Percentiles rank a stretch among this genome's conserved stretches.
Conservation (phyloP, 2,329 filamentous ascomycete genomes). For the Aaosphaeria pasadenensis region DNA sequence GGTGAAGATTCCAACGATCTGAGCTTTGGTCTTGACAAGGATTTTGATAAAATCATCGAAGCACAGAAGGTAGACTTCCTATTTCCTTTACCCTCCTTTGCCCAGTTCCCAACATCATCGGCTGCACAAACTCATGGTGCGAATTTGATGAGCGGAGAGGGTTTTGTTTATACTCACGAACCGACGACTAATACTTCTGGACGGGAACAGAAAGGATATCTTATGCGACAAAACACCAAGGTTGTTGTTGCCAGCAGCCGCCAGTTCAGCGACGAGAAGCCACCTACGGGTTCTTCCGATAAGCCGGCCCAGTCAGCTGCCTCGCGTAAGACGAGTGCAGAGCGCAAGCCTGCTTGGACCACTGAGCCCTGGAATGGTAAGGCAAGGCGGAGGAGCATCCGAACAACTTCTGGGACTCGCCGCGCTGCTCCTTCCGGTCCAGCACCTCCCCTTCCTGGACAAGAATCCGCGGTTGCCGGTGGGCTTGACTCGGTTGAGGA, state of each 20-base stretch:
- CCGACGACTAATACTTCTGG: constrained; percentile 43
- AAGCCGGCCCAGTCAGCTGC: constrained; percentile 68
- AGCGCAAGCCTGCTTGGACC: constrained; percentile 74
- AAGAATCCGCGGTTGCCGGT: constrained; percentile 72
- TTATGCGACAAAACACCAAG: constrained; percentile 98
- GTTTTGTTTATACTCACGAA: constrained; percentile 26
- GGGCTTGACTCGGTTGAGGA: constrained; percentile 65
- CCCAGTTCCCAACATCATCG: constrained; percentile 24
- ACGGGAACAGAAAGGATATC: constrained; percentile 84
- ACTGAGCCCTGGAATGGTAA: constrained; percentile 96
- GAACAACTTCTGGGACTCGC: constrained; percentile 55
- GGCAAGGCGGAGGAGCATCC: constrained; percentile 63
- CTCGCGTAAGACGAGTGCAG: constrained; percentile 68
- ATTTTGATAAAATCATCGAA: constrained; percentile 94
- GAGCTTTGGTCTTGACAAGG: constrained; percentile 81
- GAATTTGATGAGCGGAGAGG: constrained; percentile 24
- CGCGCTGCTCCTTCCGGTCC: constrained; percentile 62
- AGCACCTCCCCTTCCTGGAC: constrained; percentile 80
- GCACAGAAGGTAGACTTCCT: constrained; percentile 82
- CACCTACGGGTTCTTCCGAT: constrained; percentile 45
- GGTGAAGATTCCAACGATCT: constrained; percentile 68
- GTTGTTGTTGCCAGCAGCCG: constrained; percentile 84
- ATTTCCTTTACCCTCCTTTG: constrained; percentile 34
- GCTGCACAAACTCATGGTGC: constrained; percentile 16
- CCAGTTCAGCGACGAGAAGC: constrained; percentile 59